These are phyloP conservation scores for Emmonsiellopsis sp. DNA, from an alignment of 2,329 filamentous ascomycete genomes.

Conservation along the genomic window DNA sequence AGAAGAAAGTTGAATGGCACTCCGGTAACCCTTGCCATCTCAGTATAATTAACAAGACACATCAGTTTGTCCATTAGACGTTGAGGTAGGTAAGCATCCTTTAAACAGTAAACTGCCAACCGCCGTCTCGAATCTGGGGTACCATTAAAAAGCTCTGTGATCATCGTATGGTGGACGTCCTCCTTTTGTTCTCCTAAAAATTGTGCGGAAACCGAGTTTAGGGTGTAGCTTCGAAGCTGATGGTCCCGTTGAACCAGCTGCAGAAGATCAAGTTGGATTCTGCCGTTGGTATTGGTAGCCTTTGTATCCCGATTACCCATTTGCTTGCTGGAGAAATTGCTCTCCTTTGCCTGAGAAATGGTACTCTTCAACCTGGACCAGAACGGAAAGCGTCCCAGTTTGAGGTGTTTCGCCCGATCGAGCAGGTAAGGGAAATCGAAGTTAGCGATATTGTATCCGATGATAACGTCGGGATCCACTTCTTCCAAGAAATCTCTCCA, in stretches of 20 bases:
- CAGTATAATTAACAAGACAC: constrained; percentile 97
- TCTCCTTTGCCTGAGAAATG: constrained; percentile 63
- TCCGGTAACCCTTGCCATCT: constrained; percentile 98
- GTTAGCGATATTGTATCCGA: constrained; percentile 97
- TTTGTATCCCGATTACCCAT: constrained; percentile 96
- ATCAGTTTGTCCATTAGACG: constrained; percentile 94
- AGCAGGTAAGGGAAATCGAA: constrained; percentile 97
- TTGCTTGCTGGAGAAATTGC: constrained; percentile 94
- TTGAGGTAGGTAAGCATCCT: constrained; percentile 93
- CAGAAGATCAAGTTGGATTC: constrained; percentile 86
- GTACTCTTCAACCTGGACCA: constrained; percentile 72
- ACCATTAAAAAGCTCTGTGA: constrained; percentile 94
- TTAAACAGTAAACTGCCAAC: constrained; percentile 90
- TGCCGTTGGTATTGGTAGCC: constrained; percentile 85
- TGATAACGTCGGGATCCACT: constrained; percentile 94
- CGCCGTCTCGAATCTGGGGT: constrained; percentile 86
- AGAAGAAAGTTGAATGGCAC: constrained; percentile 95
- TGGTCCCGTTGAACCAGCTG: constrained; percentile 92
- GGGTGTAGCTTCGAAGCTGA: constrained; percentile 88
- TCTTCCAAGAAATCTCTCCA: constrained; percentile 87
- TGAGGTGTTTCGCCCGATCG: constrained; percentile 76
- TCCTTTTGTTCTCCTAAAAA: constrained; percentile 97
- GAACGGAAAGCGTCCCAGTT: constrained; percentile 69
- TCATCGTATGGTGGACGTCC: constrained; percentile 98
- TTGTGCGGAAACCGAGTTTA: constrained; percentile 92